Evolutionary conservation across 306 rosid species (phyloP), one percentile per base, ranked within the genome.

Genomic region (Parietaria judaica): DNA sequence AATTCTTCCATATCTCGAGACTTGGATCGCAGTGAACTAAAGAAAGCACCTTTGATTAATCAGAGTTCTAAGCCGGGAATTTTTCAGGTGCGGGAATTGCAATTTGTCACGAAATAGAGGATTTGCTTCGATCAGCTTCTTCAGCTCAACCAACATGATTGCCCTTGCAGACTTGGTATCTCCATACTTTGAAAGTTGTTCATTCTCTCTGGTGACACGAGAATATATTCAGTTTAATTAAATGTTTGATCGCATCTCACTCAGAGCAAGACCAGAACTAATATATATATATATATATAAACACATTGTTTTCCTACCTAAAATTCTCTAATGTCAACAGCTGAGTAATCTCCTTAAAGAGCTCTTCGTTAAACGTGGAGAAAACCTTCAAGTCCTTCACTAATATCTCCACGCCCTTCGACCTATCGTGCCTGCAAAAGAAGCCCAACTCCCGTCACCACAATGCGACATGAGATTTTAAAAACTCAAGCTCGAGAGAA

Each of bases 161-260:
- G 98, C 90, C 66, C 98, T 67, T 6, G 98, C 98, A 60, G 96
- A 92, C 65, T 92, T 92, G 2, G 96, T 92, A 77, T 92, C 98
- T 46, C 98, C 98, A 69, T 92, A 92, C 76, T 92, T 92, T 14
- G 98, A 92, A 68, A 92, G 74, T 72, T 92, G 98, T 73, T 92
- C 98, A 47, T 92, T 92, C 72, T 92, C 95, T 86, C 98, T 60
- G 85, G 51, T 11, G 60, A 60, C 61, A 63, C 62, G 56, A 77
- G 57, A 63, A 36, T 68, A 49, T 6, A 49, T 49, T 49, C 50
- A 13, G 66, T 54, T 8, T 37, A 9, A 49, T 10, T 51, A 61
- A 56, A 46, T 46, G 53, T 61, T 47, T 47, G 44, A 35, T 66
- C 56, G 16, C 61, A 54, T 50, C 65, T 59, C 53, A 3, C 57